Evolutionary conservation across 2,329 filamentous ascomycete species (phyloP).

Genomic region (Trichothecium sympodiale): DNA sequence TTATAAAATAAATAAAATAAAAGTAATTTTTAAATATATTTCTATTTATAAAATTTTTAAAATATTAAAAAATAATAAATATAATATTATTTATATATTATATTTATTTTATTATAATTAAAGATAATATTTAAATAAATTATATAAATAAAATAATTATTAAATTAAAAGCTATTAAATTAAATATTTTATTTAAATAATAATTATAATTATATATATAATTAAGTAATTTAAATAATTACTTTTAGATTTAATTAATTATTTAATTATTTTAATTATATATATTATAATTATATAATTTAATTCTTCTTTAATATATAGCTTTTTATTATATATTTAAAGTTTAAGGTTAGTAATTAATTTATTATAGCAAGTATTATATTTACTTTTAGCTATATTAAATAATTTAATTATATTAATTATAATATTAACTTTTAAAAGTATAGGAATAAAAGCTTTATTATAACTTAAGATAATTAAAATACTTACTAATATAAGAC

Average conservation of each 20-base stretch:
- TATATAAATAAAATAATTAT: neutral
- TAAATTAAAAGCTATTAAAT: neutral
- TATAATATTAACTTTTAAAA: neutral
- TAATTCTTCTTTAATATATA: neutral
- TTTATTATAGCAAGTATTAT: too few species aligned
- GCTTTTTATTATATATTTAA: too few species aligned
- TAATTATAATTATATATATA: too few species aligned
- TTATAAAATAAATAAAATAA: constrained; percentile 1
- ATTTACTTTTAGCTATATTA: too few species aligned
- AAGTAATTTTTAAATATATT: neutral
- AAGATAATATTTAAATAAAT: neutral
- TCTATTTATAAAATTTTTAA: constrained; percentile 1
- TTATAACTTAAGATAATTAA: neutral
- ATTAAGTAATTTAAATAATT: too few species aligned
- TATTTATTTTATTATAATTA: neutral
- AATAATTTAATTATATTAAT: neutral
- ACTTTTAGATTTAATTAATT: too few species aligned
- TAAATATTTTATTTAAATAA: neutral
- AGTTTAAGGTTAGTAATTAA: too few species aligned
- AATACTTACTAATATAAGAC: neutral
- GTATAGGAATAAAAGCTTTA: too few species aligned
- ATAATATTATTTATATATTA: constrained; percentile 1
- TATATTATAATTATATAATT: neutral
- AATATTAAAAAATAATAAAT: neutral
- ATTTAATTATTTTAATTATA: neutral